phyloP scores from a whole-genome alignment of 169 alveolate species.

The Eimeria necatrix region DNA sequence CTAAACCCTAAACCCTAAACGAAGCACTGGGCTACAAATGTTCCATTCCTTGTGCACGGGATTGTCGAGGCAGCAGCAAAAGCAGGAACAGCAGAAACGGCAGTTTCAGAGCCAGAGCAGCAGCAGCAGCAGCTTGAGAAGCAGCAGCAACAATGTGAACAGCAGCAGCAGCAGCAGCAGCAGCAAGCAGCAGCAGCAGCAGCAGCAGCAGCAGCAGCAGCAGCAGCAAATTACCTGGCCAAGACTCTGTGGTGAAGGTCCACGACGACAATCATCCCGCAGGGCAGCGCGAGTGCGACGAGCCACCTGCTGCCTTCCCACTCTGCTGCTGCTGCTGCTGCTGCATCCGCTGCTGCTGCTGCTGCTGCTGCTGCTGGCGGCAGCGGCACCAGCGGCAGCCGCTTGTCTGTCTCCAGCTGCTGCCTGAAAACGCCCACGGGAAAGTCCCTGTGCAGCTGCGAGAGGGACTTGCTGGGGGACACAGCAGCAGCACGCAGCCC shows the following conservation, averaged over 20 bases:
- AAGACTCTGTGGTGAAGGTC: slow-evolving; percentile 72
- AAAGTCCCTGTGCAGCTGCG: slow-evolving; percentile 70
- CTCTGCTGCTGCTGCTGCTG: slow-evolving; percentile 44
- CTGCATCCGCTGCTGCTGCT: slow-evolving; percentile 53
- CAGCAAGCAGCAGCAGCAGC: slow-evolving; percentile 19
- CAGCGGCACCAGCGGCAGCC: slow-evolving; percentile 6
- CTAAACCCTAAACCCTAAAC: not conserved
- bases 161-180: slow-evolving; percentile 10
- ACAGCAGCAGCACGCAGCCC: not conserved
- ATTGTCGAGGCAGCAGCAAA: not conserved
- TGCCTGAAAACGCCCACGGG: slow-evolving; percentile 50
- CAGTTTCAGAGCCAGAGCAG: not conserved
- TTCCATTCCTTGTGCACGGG: too few species aligned
- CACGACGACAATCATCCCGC: slow-evolving; percentile 60
- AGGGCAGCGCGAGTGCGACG: slow-evolving; percentile 72
- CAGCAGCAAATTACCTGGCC: slow-evolving; percentile 62
- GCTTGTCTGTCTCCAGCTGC: slow-evolving; percentile 51
- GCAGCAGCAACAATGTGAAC: not conserved
- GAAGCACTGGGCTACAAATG: too few species aligned
- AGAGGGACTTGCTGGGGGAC: slow-evolving; percentile 13
- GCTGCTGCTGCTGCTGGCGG: not conserved
- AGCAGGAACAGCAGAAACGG: slow-evolving; percentile 10
- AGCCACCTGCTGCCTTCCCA: slow-evolving; percentile 57
- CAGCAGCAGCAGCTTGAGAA: slow-evolving; percentile 20
- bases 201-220: slow-evolving; percentile 36